phyloP scores from a whole-genome alignment of 345 rosid species.

The Bruguiera gymnorhiza region DNA sequence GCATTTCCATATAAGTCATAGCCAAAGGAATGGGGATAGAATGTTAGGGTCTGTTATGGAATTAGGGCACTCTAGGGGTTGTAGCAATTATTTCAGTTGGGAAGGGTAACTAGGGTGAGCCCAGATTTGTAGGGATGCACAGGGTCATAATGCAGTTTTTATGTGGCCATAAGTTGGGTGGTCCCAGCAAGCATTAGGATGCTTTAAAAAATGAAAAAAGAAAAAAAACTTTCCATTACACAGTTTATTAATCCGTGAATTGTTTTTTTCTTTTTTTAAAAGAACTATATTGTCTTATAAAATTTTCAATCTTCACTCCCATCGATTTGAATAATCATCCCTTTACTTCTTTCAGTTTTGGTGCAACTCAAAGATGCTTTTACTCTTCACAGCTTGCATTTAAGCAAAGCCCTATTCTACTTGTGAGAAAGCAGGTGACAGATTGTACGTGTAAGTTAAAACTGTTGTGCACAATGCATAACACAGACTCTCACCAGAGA shows the following conservation, averaged over 20 bases:
- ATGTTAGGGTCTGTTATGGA: not conserved
- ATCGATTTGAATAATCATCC: too few species aligned
- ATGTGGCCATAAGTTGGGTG: not conserved
- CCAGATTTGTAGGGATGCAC: not conserved
- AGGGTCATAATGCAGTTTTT: not conserved
- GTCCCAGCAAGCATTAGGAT: slow-evolving; percentile 1
- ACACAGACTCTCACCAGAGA: not conserved
- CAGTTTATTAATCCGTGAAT: too few species aligned
- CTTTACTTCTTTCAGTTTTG: too few species aligned
- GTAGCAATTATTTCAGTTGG: not conserved
- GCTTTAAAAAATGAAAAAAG: too few species aligned
- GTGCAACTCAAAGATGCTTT: too few species aligned
- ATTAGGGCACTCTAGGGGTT: too few species aligned
- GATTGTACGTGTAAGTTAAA: not conserved
- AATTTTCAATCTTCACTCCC: too few species aligned
- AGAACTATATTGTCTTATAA: too few species aligned
- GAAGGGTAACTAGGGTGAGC: not conserved
- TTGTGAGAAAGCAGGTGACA: not conserved
- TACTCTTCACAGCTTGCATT: too few species aligned
- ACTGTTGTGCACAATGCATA: not conserved
- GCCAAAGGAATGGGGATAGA: not conserved
- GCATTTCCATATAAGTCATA: not conserved
- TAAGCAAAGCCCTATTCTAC: not conserved
- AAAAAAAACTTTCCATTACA: too few species aligned
- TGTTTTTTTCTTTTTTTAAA: too few species aligned